Conservation (phyloP, 1,139 yeast genomes). For the Lodderomyces parapsilosis region DNA sequence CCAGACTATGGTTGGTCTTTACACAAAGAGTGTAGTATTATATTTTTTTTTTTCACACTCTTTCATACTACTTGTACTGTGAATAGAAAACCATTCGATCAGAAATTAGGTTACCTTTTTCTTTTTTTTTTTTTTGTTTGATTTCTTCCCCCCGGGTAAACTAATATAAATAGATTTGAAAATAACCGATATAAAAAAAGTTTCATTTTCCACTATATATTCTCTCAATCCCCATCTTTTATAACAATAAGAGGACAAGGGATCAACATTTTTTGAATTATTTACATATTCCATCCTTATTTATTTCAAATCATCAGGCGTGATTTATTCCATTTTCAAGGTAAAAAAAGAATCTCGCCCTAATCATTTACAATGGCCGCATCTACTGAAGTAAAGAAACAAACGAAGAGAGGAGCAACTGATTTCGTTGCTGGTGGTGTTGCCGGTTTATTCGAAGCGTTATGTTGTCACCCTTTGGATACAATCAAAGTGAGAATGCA, state of each 20-base stretch:
- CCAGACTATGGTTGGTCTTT: neutral
- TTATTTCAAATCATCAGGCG: neutral
- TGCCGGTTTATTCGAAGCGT: constrained; percentile 95
- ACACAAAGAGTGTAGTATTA: no score
- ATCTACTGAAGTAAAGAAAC: constrained; percentile 16
- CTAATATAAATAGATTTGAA: neutral
- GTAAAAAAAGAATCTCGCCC: no score
- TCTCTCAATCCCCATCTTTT: neutral
- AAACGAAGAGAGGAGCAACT: constrained; percentile 49
- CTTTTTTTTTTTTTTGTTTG: no score
- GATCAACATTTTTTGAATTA: neutral
- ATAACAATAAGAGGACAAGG: no score
- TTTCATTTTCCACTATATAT: neutral
- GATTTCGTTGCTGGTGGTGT: constrained; percentile 95
- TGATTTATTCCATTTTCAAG: no score
- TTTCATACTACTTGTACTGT: neutral
- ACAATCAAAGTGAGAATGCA: constrained; percentile 98
- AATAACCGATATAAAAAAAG: neutral
- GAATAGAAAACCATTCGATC: neutral
- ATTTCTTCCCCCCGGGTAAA: neutral
- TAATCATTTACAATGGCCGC: constrained; percentile 4
- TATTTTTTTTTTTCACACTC: neutral
- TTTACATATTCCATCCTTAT: neutral
- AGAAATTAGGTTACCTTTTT: no score
- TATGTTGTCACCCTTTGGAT: constrained; percentile 93